Percentiles rank a stretch among this genome's conserved stretches.
phyloP scores from a whole-genome alignment of 139 green algal genomes.

The Chlamydomonas incerta region DNA sequence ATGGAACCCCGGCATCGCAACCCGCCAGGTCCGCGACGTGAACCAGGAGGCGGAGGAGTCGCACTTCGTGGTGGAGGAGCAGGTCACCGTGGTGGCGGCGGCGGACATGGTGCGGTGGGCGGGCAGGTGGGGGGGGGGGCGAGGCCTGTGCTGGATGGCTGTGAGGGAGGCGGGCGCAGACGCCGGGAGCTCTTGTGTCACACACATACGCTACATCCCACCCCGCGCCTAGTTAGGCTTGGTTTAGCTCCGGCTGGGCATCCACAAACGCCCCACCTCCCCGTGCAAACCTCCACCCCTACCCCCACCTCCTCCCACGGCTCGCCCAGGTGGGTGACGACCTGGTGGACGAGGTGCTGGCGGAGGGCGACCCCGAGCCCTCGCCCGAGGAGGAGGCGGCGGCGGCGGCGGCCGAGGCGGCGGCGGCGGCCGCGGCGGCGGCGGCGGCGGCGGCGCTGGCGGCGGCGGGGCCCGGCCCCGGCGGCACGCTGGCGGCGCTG shows the following conservation, averaged over 20 bases:
- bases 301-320: too few relatives aligned
- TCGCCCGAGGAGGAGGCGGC: constrained; percentile 20
- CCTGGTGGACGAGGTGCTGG: constrained; percentile 50
- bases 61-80: constrained; percentile 53
- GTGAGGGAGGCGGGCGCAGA: too few relatives aligned
- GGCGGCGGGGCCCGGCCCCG: too few relatives aligned
- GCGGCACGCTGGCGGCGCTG: not conserved
- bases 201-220: too few relatives aligned
- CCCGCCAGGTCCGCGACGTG: constrained; percentile 39
- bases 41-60: constrained; percentile 55
- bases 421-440: not conserved
- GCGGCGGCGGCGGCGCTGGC: not conserved
- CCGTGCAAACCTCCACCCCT: too few relatives aligned
- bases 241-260: too few relatives aligned
- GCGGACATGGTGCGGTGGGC: constrained; percentile 31
- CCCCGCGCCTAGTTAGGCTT: too few relatives aligned
- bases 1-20: too few relatives aligned
- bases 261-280: too few relatives aligned
- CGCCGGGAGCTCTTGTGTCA: too few relatives aligned
- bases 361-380: constrained; percentile 22
- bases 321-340: constrained; percentile 27
- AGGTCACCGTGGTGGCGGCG: constrained; percentile 46
- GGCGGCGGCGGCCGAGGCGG: constrained; percentile 10
- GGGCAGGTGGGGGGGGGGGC: not conserved
- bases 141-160: too few relatives aligned